Evolutionary conservation across 148 eudicot species (phyloP), one percentile per base, ranked within the genome.

Genomic region (Nepenthes mirabilis): DNA sequence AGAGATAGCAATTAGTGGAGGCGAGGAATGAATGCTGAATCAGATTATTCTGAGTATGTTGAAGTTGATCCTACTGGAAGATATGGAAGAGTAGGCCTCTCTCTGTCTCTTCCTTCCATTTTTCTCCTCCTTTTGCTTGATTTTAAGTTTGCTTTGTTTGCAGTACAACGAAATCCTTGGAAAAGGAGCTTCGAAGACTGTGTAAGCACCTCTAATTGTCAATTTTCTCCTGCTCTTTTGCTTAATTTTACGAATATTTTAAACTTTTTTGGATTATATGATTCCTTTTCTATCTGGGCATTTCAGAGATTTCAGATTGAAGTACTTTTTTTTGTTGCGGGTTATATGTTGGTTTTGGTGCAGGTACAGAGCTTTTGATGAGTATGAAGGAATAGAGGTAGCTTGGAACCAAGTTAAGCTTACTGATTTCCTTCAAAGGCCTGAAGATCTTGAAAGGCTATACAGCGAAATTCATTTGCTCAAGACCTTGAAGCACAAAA

Each of bases 151-250:
- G 32, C 32, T 40, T 12, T 56, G 52, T 36, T 57, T 72, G 62
- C 84, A 79, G 84, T 83, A 80, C 63, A 75, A 71, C 66, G 85
- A 83, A 62, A 63, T 83, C 68, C 82, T 83, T 68, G 88, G 88
- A 33, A 83, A 80, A 64, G 88, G 88, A 57, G 69, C 88, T 70
- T 83, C 83, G 60, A 83, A 83, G 71, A 83, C 70, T 45, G 85
- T 83, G 88, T 83, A 75, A 63, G 83, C 52, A 58, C 23, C 66
- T 68, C 11, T 34, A 43, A 56, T 36, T 40, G 51, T 36, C 36
- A 49, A 40, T 47, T 43, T 5, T 60, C 37, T 32, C 10, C 12
- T 2, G 6, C 3, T 1, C 52, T 12, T 10, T 11, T 49, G 12
- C 13, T 5, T 49, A 49, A n/a, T 11, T 5, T 49, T n/a, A 5